These are phyloP conservation scores for Suillus spraguei DNA, from an alignment of 768 basidiomycete genomes.

Conservation along the genomic window DNA sequence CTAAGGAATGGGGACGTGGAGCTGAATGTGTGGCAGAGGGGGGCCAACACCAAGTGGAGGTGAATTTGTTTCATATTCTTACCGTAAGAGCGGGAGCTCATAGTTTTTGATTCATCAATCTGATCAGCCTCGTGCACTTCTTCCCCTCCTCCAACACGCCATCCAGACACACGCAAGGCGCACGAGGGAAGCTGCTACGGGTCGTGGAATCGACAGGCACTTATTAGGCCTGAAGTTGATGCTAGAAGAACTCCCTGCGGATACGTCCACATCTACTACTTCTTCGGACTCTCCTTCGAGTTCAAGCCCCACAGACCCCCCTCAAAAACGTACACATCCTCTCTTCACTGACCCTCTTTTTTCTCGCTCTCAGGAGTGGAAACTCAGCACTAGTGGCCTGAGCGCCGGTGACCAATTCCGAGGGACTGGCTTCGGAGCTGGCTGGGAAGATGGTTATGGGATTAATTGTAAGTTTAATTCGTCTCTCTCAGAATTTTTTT, in stretches of 20 bases:
- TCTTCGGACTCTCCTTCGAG: not conserved
- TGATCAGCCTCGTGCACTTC: conserved; percentile 30
- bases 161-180: conserved; percentile 69
- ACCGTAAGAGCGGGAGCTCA: not conserved
- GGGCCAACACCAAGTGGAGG: not conserved
- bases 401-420: conserved; percentile 85
- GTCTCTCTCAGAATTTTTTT: not conserved
- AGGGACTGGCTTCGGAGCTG: conserved; percentile 89
- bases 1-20: conserved; percentile 14
- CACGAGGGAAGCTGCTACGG: conserved; percentile 77
- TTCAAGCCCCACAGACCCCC: conserved; percentile 36
- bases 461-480: conserved; percentile 74
- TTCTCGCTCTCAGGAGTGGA: conserved; percentile 77
- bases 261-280: not conserved
- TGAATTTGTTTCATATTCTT: not conserved
- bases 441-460: conserved; percentile 87
- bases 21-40: not conserved
- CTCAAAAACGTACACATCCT: conserved; percentile 16
- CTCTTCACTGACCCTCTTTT: conserved; percentile 83
- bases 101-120: conserved; percentile 10
- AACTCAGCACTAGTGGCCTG: conserved; percentile 86
- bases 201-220: conserved; percentile 88
- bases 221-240: conserved; percentile 81
- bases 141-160: conserved; percentile 63
- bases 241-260: conserved; percentile 36